Base-by-base conservation (phyloP, 495 filamentous ascomycete species). In the Hamigera avellanea region DNA sequence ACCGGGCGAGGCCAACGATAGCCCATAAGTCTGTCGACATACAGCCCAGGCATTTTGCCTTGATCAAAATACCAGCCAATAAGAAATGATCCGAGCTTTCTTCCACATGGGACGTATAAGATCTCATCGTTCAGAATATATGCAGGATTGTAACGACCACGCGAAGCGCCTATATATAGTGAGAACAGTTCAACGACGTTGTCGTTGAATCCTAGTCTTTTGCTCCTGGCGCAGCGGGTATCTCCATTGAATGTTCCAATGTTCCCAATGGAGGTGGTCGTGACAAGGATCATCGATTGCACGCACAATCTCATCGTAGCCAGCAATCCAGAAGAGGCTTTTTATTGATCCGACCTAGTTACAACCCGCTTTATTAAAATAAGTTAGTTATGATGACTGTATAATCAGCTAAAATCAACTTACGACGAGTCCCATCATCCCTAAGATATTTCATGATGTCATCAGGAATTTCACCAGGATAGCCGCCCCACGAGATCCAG, bases 281-380 rank as follows among this genome's bases (percentile, higher is more conserved):
- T n/a, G n/a, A n/a, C n/a, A n/a, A n/a, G n/a, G n/a, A 14, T 32
- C 30, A 13, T 32, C 30, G 15, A 32, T 14, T 6, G 30, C 30
- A 8, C 30, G 30, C n/a, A 32, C 30, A 14, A 32, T 8, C 14
- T 32, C 30, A 32, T 32, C 30, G 14, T 32, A 32, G 30, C 30
- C 30, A 8, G 30, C 30, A 13, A 32, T 6, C 30, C 30, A 32
- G 15, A 32, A 32, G 8, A 32, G 30, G 30, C 30, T 32, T 14
- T 17, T 32, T 14, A 32, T 8, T 7, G 30, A 14, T 8, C 30
- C 30, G 7, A 26, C 12, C 7, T 26, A 26, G 7, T 26, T 12
- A 12, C 7, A 26, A 26, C 25, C 25, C 12, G 25, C n/a, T n/a
- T n/a, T n/a, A n/a, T n/a, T n/a, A n/a, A n/a, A n/a, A n/a, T n/a